These are phyloP conservation scores for Wilhelminamyces savonicus DNA, from an alignment of 805 yeast genomes.

Conservation along the genomic window DNA sequence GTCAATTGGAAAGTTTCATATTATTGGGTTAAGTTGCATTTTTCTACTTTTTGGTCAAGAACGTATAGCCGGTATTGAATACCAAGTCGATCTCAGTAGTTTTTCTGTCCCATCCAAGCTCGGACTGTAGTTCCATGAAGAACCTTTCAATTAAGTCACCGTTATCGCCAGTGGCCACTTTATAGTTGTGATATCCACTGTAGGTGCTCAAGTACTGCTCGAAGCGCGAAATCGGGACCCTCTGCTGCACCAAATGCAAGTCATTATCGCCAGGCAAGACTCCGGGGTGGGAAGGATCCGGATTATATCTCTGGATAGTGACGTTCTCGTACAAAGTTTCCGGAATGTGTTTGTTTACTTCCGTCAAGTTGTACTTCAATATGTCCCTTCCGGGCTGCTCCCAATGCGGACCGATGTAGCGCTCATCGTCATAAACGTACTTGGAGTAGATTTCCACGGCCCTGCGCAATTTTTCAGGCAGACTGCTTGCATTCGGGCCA, in stretches of 20 bases:
- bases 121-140: slow-evolving; percentile 30
- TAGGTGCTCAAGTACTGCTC: slow-evolving; percentile 57
- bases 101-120: slow-evolving; percentile 40
- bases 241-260: slow-evolving; percentile 20
- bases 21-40: too few species aligned
- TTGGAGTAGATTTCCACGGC: slow-evolving; percentile 27
- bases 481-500: slow-evolving; percentile 11
- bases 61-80: slow-evolving; percentile 48
- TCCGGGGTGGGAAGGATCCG: slow-evolving; percentile 9
- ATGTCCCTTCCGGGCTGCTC: slow-evolving; percentile 72
- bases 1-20: too few species aligned
- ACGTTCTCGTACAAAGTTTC: slow-evolving; percentile 33
- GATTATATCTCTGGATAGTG: slow-evolving; percentile 18
- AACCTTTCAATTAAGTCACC: slow-evolving; percentile 29
- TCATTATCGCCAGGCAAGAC: slow-evolving; percentile 12
- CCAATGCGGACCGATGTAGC: slow-evolving; percentile 67
- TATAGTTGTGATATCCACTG: slow-evolving; percentile 62
- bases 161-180: slow-evolving; percentile 26
- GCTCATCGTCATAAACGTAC: slow-evolving; percentile 36
- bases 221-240: slow-evolving; percentile 40
- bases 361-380: slow-evolving; percentile 39
- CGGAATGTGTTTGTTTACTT: slow-evolving; percentile 39
- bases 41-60: slow-evolving; percentile 42
- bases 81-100: slow-evolving; percentile 36
- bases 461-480: slow-evolving; percentile 9